These are phyloP conservation scores for Cadophora sp. DNA, from an alignment of 2,329 filamentous ascomycete genomes.

Conservation along the genomic window DNA sequence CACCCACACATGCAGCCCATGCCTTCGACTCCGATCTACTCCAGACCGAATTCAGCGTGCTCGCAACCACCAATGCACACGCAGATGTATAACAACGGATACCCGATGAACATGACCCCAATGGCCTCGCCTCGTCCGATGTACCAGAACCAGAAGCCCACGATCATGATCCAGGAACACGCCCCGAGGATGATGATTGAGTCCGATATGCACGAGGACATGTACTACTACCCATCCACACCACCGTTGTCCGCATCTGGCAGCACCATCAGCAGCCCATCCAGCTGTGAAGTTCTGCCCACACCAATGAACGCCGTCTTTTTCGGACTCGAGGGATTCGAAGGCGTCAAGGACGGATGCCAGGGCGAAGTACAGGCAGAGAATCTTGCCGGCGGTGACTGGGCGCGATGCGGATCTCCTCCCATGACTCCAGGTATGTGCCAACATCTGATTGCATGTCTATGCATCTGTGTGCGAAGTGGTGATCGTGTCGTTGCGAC, in stretches of 20 bases:
- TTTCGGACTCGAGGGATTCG: slow-evolving; percentile 72
- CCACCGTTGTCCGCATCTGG: slow-evolving; percentile 85
- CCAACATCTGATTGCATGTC: not conserved
- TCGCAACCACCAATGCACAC: slow-evolving; percentile 59
- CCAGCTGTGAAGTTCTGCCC: slow-evolving; percentile 76
- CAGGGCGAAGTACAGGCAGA: slow-evolving; percentile 75
- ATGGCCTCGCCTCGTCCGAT: slow-evolving; percentile 77
- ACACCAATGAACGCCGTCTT: slow-evolving; percentile 86
- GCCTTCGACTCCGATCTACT: slow-evolving; percentile 69
- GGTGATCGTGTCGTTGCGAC: no score
- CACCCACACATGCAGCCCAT: slow-evolving; percentile 59
- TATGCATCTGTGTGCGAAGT: no score
- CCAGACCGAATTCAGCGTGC: slow-evolving; percentile 68
- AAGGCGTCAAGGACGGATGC: slow-evolving; percentile 73
- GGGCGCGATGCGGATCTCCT: slow-evolving; percentile 79
- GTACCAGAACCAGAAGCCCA: slow-evolving; percentile 78
- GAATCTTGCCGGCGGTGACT: slow-evolving; percentile 75
- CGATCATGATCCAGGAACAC: slow-evolving; percentile 69
- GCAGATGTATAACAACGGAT: slow-evolving; percentile 43
- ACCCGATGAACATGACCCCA: slow-evolving; percentile 65
- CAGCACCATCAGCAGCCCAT: slow-evolving; percentile 86
- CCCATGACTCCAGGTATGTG: slow-evolving; percentile 89
- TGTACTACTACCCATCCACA: slow-evolving; percentile 80
- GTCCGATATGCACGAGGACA: slow-evolving; percentile 72
- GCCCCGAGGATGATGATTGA: slow-evolving; percentile 70